A percentile compares a stretch with the other conserved stretches of the same genome.
Evolutionary conservation across 306 rosid genomes (phyloP).

Genomic region (Glycyrrhiza uralensis): DNA sequence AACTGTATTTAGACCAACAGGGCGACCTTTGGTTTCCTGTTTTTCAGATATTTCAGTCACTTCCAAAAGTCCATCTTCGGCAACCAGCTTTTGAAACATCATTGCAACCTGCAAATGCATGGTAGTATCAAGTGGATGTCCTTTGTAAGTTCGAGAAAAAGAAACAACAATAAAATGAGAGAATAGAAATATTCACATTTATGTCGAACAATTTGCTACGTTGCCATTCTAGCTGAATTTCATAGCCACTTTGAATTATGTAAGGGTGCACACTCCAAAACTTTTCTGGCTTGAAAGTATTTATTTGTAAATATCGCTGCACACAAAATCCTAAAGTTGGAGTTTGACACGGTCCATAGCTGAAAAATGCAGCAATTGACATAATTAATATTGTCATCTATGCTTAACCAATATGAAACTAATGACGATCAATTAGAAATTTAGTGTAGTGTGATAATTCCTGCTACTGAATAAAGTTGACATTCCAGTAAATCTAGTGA

Average conservation of each 20-base stretch:
- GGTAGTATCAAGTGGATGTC: slow-evolving; percentile 21
- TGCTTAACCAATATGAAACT: slow-evolving; percentile 15
- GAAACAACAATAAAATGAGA: slow-evolving; percentile 11
- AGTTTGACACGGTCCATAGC: slow-evolving; percentile 99
- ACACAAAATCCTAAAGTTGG: slow-evolving; percentile 97
- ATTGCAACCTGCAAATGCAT: slow-evolving; percentile 57
- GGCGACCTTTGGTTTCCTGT: slow-evolving; percentile 87
- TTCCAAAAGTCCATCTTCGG: slow-evolving; percentile 66
- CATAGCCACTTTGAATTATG: slow-evolving; percentile 75
- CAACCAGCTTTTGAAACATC: slow-evolving; percentile 81
- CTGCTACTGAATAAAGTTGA: background rate
- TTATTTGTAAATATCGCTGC: slow-evolving; percentile 87
- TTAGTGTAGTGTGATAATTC: background rate
- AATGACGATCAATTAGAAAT: slow-evolving; percentile 14
- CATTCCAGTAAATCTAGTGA: slow-evolving; percentile 18
- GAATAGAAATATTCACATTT: slow-evolving; percentile 51
- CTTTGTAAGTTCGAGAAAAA: background rate
- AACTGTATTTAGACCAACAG: slow-evolving; percentile 93
- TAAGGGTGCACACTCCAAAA: slow-evolving; percentile 85
- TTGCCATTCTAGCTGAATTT: slow-evolving; percentile 90
- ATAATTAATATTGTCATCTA: slow-evolving; percentile 29
- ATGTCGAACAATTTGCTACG: slow-evolving; percentile 83
- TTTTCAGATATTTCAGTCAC: slow-evolving; percentile 78
- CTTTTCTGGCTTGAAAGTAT: slow-evolving; percentile 88
- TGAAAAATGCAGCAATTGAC: slow-evolving; percentile 48